These are phyloP conservation scores for Trametes cingulata DNA, from an alignment of 768 basidiomycete species.

Conservation along the genomic window DNA sequence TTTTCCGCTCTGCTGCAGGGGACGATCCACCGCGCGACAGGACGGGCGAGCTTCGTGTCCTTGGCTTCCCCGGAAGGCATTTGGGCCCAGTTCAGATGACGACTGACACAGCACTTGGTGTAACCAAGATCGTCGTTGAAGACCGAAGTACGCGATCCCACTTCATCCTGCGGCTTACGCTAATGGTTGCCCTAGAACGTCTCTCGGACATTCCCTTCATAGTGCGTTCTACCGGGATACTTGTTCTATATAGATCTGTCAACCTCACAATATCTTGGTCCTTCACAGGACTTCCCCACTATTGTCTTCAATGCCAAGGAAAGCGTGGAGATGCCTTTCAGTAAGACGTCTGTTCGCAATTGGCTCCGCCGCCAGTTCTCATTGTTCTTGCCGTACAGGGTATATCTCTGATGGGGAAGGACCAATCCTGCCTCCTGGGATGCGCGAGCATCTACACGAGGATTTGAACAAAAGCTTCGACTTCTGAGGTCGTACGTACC, in stretches of 20 bases:
- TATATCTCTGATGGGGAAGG: constrained; percentile 53
- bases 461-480: constrained; percentile 89
- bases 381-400: constrained; percentile 31
- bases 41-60: constrained; percentile 80
- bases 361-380: neutral
- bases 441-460: constrained; percentile 81
- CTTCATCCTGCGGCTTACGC: too few relatives aligned
- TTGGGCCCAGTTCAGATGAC: constrained; percentile 95
- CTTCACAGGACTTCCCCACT: constrained; percentile 77
- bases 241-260: too few relatives aligned
- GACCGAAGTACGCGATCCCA: constrained; percentile 53
- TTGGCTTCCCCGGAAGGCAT: constrained; percentile 87
- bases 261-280: too few relatives aligned
- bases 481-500: constrained; percentile 43
- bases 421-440: constrained; percentile 84
- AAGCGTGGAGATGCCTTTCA: constrained; percentile 98
- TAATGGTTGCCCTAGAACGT: constrained; percentile 40
- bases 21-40: constrained; percentile 96
- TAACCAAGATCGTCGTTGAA: constrained; percentile 79
- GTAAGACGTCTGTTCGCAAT: constrained; percentile 46
- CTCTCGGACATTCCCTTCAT: constrained; percentile 74
- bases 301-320: constrained; percentile 86
- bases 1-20: constrained; percentile 45
- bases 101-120: constrained; percentile 94
- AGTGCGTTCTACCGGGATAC: constrained; percentile 42